Base-by-base conservation (phyloP, 2,329 filamentous ascomycete species). In the Neofusicoccum cordaticola region DNA sequence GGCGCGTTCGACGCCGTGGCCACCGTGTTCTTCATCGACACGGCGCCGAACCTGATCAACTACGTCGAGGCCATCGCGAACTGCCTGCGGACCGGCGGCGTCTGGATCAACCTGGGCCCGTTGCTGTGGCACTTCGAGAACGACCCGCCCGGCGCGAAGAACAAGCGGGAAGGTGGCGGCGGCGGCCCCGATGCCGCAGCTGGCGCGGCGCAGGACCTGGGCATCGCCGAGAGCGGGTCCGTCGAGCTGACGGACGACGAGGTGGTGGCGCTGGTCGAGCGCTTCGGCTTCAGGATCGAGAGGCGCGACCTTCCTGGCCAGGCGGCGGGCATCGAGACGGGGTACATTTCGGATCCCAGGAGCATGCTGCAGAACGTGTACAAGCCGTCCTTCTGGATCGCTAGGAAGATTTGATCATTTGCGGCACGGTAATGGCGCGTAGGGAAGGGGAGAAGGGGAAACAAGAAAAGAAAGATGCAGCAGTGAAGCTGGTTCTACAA, bases 11-110 rank as follows among this genome's bases (percentile, higher is more conserved):
- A 97, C 71, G 93, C 90, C 1, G 92, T 98, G 1, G 88, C 91
- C 0, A 92, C 90, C 2, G 91, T 97, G 11, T 99, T 98, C 80
- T 99, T 99, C 80, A 89, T 99, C 65, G 96, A 99, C 75, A 99
- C 95, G 1, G 95, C 95, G 2, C 93, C 94, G 1, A 98, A 99
- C 74, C 76, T 97, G 37, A 90, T 98, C 62, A 86, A 90, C 2
- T 99, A 99, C 74, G 86, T 99, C 39, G 88, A 96, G 73, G 89
- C 93, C 1, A 91, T 98, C 63, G 81, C 80, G 47, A 86, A 90
- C 73, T 96, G 93, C 72, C 84, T 99, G 57, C 87, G 85, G 69
- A 82, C 86, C 0, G 90, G 90, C 31, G 95, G 95, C 0, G 72
- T 96, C 3, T 91, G 96, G 82, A 85, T 97, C 73, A 99, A 99